Conservation (phyloP, 164 flowering plant genomes). For the Macadamia tetraphylla region DNA sequence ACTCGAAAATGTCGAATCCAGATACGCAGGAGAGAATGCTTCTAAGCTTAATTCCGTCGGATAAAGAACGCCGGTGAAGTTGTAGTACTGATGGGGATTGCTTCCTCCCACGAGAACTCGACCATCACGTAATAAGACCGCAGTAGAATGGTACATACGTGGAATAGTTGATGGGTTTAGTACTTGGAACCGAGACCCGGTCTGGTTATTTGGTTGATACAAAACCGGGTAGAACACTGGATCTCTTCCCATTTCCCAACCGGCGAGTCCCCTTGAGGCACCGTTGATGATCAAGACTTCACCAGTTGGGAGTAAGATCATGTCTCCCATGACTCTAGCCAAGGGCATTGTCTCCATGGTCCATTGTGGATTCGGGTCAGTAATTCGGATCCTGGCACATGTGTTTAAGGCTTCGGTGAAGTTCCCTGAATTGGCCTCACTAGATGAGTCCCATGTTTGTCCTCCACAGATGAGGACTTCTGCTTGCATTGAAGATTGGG, state of each 20-base stretch:
- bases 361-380: slow-evolving; percentile 19
- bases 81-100: too few species aligned
- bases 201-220: slow-evolving; percentile 17
- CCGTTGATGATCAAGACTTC: slow-evolving; percentile 53
- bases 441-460: slow-evolving; percentile 15
- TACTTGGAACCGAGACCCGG: slow-evolving; percentile 27
- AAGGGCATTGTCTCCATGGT: slow-evolving; percentile 50
- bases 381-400: too few species aligned
- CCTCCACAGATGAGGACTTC: slow-evolving; percentile 38
- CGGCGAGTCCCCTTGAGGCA: slow-evolving; percentile 40
- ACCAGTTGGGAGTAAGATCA: slow-evolving; percentile 44
- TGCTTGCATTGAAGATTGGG: not conserved
- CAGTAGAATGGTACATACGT: too few species aligned
- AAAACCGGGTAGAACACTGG: slow-evolving; percentile 44
- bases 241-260: slow-evolving; percentile 32
- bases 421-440: too few species aligned
- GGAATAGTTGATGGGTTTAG: too few species aligned
- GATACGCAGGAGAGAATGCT: slow-evolving; percentile 13
- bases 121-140: too few species aligned
- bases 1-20: not conserved
- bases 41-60: too few species aligned
- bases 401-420: too few species aligned
- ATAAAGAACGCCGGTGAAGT: too few species aligned
- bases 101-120: too few species aligned
- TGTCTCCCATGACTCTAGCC: slow-evolving; percentile 43